Evolutionary conservation across 345 rosid species (phyloP), one percentile per base, ranked within the genome.

Genomic region (Conringia planisiliqua): DNA sequence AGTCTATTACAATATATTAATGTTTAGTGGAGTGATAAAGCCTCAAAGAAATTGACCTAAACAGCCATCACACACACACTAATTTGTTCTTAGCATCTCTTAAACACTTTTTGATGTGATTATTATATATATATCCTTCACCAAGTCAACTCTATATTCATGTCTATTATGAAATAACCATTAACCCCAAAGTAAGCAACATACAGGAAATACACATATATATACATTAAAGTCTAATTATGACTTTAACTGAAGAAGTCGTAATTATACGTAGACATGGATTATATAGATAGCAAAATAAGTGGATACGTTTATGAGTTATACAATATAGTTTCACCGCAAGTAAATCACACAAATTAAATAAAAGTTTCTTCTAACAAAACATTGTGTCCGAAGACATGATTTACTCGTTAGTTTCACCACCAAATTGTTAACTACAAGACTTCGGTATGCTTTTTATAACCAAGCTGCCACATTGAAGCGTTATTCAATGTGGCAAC

Each of bases 21-120:
- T 71, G 62, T 64, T 64, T 39, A 78, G 81, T 78, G 81, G 81
- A 59, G 76, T 58, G 57, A 47, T 33, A 65, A 65, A 65, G 66
- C 68, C 68, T 58, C 62, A 30, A 9, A 57, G 17, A 58, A 47
- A 65, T 63, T 71, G 76, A 70, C 76, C 27, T 17, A 64, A 77
- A 63, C 63, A 76, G 52, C 26, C 32, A 50, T 64, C 46, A 46
- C 76, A 46, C 60, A 46, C 67, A 63, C 76, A 47, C 67, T 47
- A 62, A 76, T 24, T 33, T 7, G 12, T 51, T 68, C 74, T 76
- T 26, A 51, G 26, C 75, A 18, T 55, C 55, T 64, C 46, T 47
- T 46, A 64, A 10, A 71, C 64, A 78, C 73, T 65, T 40, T 30
- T 30, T 14, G 72, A 48, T 64, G 43, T 65, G 56, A 38, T 57